Percentiles rank a stretch among this genome's conserved stretches.
Conservation (phyloP, 257 asterid genomes). For the Solanum pennellii region DNA sequence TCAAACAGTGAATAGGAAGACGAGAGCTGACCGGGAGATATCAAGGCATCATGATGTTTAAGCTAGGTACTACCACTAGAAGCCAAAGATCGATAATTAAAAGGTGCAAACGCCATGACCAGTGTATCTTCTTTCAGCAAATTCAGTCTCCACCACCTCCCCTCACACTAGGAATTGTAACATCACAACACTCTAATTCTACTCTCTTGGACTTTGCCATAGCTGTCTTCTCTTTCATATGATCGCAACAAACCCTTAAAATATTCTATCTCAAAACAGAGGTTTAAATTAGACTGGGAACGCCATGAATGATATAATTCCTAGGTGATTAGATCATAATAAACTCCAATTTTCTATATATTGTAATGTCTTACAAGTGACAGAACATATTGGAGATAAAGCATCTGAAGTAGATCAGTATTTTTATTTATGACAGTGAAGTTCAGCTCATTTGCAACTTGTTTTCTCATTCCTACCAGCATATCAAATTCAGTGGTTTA, state of each 20-base stretch:
- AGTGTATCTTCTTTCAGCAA: slow-evolving; percentile 55
- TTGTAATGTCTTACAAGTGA: background rate
- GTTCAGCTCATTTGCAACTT: background rate
- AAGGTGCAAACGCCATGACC: slow-evolving; percentile 89
- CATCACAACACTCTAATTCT: slow-evolving; percentile 18
- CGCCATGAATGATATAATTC: background rate
- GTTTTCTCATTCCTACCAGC: background rate
- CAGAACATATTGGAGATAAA: background rate
- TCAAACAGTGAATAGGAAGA: slow-evolving; percentile 85
- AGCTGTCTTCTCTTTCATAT: background rate
- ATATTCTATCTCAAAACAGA: background rate
- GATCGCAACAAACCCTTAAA: background rate
- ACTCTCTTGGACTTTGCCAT: background rate
- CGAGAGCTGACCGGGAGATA: slow-evolving; percentile 50
- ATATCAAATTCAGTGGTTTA: background rate
- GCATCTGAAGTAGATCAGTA: background rate
- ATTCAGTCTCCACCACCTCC: slow-evolving; percentile 90
- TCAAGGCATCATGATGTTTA: slow-evolving; percentile 64
- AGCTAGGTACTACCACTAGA: slow-evolving; percentile 53
- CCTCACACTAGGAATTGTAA: slow-evolving; percentile 68
- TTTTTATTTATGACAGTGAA: background rate
- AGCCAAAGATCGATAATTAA: slow-evolving; percentile 53
- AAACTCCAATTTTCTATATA: background rate
- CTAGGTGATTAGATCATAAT: background rate
- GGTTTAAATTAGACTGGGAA: background rate